phyloP scores from a whole-genome alignment of 495 filamentous ascomycete genomes.

The Penicillium coprophilum region DNA sequence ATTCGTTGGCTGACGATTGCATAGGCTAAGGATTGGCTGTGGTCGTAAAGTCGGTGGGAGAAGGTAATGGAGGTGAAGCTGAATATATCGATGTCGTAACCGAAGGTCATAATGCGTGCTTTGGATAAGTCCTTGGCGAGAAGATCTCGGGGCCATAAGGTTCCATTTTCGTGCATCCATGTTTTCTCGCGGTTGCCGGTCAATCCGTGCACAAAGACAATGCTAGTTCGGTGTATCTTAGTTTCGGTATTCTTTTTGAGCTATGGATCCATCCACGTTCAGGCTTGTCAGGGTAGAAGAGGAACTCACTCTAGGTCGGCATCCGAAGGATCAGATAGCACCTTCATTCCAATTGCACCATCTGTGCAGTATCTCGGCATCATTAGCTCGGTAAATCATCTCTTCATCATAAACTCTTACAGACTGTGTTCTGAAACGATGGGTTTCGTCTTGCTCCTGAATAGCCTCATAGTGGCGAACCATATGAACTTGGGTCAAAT shows the following conservation, averaged over 20 bases:
- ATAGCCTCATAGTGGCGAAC: neutral
- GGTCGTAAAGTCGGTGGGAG: neutral
- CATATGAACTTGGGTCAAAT: neutral
- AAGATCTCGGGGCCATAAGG: conserved; percentile 10
- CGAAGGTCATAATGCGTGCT: conserved; percentile 11
- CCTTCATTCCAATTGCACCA: conserved; percentile 3
- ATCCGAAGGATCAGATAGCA: neutral
- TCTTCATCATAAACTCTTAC: neutral
- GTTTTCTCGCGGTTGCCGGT: conserved; percentile 5
- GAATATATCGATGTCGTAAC: conserved; percentile 3
- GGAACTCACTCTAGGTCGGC: conserved; percentile 6
- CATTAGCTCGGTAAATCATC: neutral
- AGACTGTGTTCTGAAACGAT: neutral
- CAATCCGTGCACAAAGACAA: conserved; percentile 5
- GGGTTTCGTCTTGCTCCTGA: conserved; percentile 7
- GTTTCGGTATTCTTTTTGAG: neutral
- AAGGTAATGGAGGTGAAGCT: neutral
- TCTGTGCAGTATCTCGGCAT: neutral
- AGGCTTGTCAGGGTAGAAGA: neutral
- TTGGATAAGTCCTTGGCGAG: neutral
- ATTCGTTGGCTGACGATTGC: conserved; percentile 6
- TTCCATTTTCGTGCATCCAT: conserved; percentile 6
- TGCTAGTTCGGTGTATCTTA: neutral
- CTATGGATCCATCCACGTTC: neutral
- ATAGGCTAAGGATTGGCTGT: conserved; percentile 4